phyloP scores from a whole-genome alignment of 1,139 yeast species.

The Pneumocystis sp. region DNA sequence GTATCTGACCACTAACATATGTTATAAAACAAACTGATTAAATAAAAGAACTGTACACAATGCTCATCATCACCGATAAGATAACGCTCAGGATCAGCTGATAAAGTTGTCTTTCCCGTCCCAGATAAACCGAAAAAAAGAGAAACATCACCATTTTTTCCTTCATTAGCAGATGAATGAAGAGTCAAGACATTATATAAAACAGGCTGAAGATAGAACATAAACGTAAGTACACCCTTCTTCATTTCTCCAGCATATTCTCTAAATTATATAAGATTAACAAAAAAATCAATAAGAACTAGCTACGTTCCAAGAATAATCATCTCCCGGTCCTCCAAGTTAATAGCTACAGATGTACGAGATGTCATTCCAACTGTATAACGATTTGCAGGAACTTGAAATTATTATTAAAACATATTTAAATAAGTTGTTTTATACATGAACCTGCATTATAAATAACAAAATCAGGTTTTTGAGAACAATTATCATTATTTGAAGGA shows the following conservation, averaged over 20 bases:
- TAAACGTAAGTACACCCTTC: slow-evolving; percentile 96
- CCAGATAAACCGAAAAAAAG: slow-evolving; percentile 95
- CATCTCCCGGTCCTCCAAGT: slow-evolving; percentile 97
- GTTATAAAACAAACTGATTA: background rate
- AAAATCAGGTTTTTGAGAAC: slow-evolving; percentile 96
- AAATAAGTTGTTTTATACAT: slow-evolving; percentile 8
- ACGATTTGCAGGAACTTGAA: slow-evolving; percentile 78
- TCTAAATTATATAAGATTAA: background rate
- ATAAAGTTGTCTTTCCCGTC: slow-evolving; percentile 94
- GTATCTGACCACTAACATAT: slow-evolving; percentile 61
- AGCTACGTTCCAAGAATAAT: slow-evolving; percentile 95
- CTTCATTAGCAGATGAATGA: slow-evolving; percentile 94
- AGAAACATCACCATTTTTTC: slow-evolving; percentile 61
- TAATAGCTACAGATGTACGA: slow-evolving; percentile 86
- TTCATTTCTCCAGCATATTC: slow-evolving; percentile 53
- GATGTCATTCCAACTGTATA: slow-evolving; percentile 98
- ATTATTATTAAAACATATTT: background rate
- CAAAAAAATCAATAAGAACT: slow-evolving; percentile 41
- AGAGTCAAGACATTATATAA: slow-evolving; percentile 80
- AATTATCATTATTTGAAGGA: slow-evolving; percentile 81
- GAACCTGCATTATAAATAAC: slow-evolving; percentile 98
- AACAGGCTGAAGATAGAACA: slow-evolving; percentile 97
- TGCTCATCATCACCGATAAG: slow-evolving; percentile 98
- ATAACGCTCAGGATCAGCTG: slow-evolving; percentile 89
- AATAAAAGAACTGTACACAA: slow-evolving; percentile 31